phyloP scores from a whole-genome alignment of 177 flowering plant species.

The Vitis hybrid region DNA sequence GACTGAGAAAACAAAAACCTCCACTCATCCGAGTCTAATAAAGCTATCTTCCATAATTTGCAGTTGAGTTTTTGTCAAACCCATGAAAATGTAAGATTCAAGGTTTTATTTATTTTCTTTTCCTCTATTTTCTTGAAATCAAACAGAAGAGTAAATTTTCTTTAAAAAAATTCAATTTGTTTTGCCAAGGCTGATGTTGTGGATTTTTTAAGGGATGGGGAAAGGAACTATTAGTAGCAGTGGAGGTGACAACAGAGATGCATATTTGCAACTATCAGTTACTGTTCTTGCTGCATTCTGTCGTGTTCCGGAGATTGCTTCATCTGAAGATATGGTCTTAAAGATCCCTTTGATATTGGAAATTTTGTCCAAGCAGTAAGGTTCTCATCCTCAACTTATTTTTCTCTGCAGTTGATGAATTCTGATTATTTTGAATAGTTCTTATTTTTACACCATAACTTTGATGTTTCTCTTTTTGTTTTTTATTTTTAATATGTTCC shows the following conservation, averaged over 20 bases:
- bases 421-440: too few species aligned
- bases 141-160: too few species aligned
- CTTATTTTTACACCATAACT: too few species aligned
- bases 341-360: constrained; percentile 69
- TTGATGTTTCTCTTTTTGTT: neutral
- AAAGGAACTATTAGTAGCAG: constrained; percentile 37
- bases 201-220: constrained; percentile 51
- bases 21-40: too few species aligned
- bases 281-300: constrained; percentile 76
- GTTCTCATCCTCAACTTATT: neutral
- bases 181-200: neutral
- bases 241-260: constrained; percentile 50
- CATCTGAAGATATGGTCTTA: constrained; percentile 65
- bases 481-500: too few species aligned
- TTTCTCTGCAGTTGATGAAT: neutral
- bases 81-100: neutral
- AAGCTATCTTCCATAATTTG: too few species aligned
- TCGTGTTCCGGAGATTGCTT: constrained; percentile 78
- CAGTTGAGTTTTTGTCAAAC: too few species aligned
- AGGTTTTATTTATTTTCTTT: neutral
- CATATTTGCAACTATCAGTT: constrained; percentile 71
- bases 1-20: too few species aligned
- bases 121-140: neutral
- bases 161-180: too few species aligned
- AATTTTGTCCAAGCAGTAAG: constrained; percentile 48